Evolutionary conservation across 257 asterid species (phyloP).

Genomic region (Penstemon barbatus): DNA sequence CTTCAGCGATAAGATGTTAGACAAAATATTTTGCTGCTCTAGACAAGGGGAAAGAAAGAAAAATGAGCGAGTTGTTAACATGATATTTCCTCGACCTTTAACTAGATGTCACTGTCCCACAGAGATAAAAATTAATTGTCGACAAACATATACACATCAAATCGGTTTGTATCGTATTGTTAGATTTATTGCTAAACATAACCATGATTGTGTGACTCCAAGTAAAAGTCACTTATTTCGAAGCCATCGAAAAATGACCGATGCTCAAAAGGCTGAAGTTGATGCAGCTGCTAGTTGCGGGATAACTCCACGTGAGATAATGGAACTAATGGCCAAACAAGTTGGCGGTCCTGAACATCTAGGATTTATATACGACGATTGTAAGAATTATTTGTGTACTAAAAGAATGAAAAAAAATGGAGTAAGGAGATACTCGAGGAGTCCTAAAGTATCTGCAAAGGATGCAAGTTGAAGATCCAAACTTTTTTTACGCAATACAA

Average conservation of each 20-base stretch:
- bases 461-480: conserved; percentile 2
- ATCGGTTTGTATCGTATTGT: neutral
- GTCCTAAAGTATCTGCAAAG: neutral
- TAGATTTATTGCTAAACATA: neutral
- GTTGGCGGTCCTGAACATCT: neutral
- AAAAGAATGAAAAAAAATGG: neutral
- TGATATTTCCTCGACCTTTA: neutral
- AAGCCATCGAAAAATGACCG: conserved; percentile 10
- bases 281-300: neutral
- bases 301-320: neutral
- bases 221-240: neutral
- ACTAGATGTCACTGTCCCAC: conserved; percentile 8
- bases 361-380: conserved; percentile 4
- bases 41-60: neutral
- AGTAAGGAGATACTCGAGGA: neutral
- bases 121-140: neutral
- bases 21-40: conserved; percentile 13
- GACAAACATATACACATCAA: neutral
- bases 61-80: neutral
- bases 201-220: neutral
- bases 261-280: neutral
- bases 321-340: neutral
- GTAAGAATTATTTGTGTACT: neutral
- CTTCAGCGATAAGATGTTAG: neutral
- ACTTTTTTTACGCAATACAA: conserved; percentile 5